phyloP scores from a whole-genome alignment of 805 yeast genomes.

The Hanseniaspora hatyaiensis region DNA sequence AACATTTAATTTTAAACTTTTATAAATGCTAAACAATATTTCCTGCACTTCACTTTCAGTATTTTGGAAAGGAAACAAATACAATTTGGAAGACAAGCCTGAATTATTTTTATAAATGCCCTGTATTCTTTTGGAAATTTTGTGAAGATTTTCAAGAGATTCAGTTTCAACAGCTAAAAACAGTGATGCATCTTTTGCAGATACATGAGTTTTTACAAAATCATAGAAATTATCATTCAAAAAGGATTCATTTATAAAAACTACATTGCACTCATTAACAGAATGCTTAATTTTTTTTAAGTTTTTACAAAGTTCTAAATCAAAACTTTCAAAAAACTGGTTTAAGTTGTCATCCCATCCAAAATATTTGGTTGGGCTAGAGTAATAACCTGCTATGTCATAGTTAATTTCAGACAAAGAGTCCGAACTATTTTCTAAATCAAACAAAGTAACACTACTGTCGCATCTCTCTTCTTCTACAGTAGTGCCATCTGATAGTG shows the following conservation, averaged over 20 bases:
- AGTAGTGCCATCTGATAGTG: not conserved
- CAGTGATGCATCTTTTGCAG: not conserved
- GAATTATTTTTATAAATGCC: not conserved
- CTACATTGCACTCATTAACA: not conserved
- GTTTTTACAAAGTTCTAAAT: not conserved
- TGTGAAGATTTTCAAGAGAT: not conserved
- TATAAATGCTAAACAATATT: not conserved
- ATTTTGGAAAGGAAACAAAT: not conserved
- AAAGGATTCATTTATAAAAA: not conserved
- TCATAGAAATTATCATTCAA: not conserved
- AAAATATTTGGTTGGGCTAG: too few relatives aligned
- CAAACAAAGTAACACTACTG: conserved; percentile 11
- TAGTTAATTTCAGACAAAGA: too few relatives aligned
- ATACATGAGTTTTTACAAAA: not conserved
- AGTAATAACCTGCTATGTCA: too few relatives aligned
- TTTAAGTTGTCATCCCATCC: too few relatives aligned
- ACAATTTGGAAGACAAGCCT: not conserved
- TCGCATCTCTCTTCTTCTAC: conserved; percentile 6
- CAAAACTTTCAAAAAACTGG: not conserved
- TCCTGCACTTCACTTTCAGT: not conserved
- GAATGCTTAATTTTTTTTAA: not conserved
- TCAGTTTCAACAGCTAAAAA: not conserved
- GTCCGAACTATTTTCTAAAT: not conserved
- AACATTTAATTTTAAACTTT: not conserved
- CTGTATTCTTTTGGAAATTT: not conserved